Conservation (phyloP, 2,329 filamentous ascomycete genomes). For the Phialophora chinensis region DNA sequence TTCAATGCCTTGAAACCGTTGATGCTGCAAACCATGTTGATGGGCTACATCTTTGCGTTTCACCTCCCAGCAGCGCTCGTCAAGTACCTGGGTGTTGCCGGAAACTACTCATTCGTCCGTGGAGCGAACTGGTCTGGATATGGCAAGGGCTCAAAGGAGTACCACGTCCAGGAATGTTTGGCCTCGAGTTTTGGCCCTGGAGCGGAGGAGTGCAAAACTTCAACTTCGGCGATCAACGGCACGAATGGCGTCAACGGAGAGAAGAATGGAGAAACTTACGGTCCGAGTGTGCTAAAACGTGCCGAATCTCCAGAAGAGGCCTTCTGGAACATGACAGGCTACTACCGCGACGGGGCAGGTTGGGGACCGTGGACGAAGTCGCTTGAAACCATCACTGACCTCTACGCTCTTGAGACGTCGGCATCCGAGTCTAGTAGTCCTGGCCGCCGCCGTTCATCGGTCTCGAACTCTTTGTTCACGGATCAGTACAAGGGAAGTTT, state of each 20-base stretch:
- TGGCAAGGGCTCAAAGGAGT: slow-evolving; percentile 45
- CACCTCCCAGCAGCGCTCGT: slow-evolving; percentile 56
- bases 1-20: slow-evolving; percentile 54
- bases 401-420: slow-evolving; percentile 52
- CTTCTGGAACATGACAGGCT: slow-evolving; percentile 58
- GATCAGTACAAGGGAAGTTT: slow-evolving; percentile 54
- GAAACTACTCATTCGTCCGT: slow-evolving; percentile 57
- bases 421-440: slow-evolving; percentile 35
- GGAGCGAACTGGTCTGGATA: slow-evolving; percentile 49
- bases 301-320: slow-evolving; percentile 47
- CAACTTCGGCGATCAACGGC: slow-evolving; percentile 16
- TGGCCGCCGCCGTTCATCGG: slow-evolving; percentile 34
- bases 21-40: slow-evolving; percentile 55
- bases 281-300: slow-evolving; percentile 49
- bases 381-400: slow-evolving; percentile 55
- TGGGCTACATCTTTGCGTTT: slow-evolving; percentile 63
- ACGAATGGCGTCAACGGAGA: slow-evolving; percentile 34
- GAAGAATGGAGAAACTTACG: slow-evolving; percentile 46
- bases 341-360: slow-evolving; percentile 61
- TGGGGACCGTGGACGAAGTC: slow-evolving; percentile 58
- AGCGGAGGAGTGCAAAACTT: slow-evolving; percentile 49
- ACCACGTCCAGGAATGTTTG: slow-evolving; percentile 54
- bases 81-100: slow-evolving; percentile 53
- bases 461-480: slow-evolving; percentile 48
- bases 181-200: slow-evolving; percentile 61